Conservation (phyloP, 371 early-diverging fungal genomes). For the Mortierella sp. region DNA sequence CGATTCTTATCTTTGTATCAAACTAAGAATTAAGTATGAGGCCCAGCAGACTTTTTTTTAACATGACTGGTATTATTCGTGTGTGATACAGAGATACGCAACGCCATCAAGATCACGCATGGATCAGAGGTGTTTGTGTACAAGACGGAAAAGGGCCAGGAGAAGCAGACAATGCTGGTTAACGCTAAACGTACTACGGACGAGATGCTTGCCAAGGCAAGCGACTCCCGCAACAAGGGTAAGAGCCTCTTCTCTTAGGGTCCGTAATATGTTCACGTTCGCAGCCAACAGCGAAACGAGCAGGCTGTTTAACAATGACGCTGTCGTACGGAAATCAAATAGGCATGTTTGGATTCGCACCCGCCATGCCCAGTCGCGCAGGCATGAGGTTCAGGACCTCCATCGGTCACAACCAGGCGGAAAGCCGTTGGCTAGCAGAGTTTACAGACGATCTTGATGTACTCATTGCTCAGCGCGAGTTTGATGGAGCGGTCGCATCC, state of each 20-base stretch:
- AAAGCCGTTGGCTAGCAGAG: constrained; percentile 76
- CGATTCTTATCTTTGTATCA: not conserved
- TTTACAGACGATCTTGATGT: constrained; percentile 90
- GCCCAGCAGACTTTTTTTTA: too few species aligned
- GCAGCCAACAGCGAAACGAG: too few species aligned
- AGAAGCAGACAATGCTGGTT: constrained; percentile 77
- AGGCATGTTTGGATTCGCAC: constrained; percentile 37
- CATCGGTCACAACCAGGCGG: constrained; percentile 39
- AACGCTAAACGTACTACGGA: constrained; percentile 76
- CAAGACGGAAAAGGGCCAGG: constrained; percentile 77
- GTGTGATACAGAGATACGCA: constrained; percentile 49
- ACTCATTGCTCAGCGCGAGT: constrained; percentile 87
- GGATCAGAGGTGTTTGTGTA: constrained; percentile 82
- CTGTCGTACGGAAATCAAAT: not conserved
- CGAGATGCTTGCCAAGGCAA: constrained; percentile 61
- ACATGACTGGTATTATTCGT: not conserved
- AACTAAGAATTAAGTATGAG: not conserved
- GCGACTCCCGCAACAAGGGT: constrained; percentile 42
- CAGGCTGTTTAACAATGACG: not conserved
- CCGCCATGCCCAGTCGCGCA: constrained; percentile 45
- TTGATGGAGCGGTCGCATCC: constrained; percentile 79
- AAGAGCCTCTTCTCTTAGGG: not conserved
- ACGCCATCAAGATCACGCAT: constrained; percentile 77
- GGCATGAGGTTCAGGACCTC: constrained; percentile 32
- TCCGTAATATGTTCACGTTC: not conserved